These are phyloP conservation scores for Zizania palustris DNA, from an alignment of 202 grass and related monocot species.

Conservation along the genomic window DNA sequence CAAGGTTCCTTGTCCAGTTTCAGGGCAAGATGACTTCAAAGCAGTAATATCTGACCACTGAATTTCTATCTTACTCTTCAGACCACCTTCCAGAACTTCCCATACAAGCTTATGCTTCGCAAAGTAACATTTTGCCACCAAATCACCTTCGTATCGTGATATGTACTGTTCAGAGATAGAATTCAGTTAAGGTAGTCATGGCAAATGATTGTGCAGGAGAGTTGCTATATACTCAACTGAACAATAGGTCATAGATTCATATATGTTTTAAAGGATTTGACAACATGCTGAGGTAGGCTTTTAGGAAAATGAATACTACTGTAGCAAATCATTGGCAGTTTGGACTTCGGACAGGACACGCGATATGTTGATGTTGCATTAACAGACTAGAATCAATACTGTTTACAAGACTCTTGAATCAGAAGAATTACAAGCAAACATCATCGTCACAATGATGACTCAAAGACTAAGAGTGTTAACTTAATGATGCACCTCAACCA, in stretches of 20 bases:
- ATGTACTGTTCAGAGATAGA: conserved; percentile 57
- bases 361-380: neutral
- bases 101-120: conserved; percentile 98
- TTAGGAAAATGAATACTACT: neutral
- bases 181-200: conserved; percentile 29
- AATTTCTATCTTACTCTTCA: conserved; percentile 75
- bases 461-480: conserved; percentile 4
- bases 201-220: conserved; percentile 24
- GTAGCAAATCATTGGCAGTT: neutral
- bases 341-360: neutral
- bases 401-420: conserved; percentile 14
- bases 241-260: neutral
- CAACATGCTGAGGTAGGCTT: conserved; percentile 3
- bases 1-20: conserved; percentile 49
- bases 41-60: conserved; percentile 60
- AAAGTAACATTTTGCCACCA: conserved; percentile 97
- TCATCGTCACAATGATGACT: neutral
- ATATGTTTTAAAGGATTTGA: no score
- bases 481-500: neutral
- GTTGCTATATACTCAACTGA: conserved; percentile 2
- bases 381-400: neutral
- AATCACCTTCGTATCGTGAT: conserved; percentile 92
- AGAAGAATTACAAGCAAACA: conserved; percentile 13
- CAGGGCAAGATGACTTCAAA: conserved; percentile 52
- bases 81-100: conserved; percentile 88